Conservation (phyloP, 2,329 filamentous ascomycete genomes). For the Cadophora sp. region DNA sequence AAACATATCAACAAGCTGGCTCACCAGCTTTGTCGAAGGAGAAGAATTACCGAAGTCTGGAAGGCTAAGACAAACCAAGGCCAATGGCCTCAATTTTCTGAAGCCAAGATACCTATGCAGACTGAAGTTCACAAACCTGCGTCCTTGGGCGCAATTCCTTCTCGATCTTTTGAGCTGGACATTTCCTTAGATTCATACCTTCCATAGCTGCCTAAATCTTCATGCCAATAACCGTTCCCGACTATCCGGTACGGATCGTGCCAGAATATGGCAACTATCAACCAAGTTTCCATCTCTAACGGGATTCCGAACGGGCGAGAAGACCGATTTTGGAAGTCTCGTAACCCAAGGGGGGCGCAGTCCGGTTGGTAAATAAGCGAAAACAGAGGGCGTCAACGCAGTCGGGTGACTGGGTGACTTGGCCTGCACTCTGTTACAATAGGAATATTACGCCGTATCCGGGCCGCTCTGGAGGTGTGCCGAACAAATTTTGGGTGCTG, state of each 20-base stretch:
- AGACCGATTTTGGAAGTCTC: background rate
- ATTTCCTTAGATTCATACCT: background rate
- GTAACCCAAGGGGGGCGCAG: background rate
- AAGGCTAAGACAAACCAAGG: too few species aligned
- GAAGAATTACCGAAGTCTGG: too few species aligned
- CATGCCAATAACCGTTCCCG: background rate
- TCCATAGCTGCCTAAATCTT: background rate
- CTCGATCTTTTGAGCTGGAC: background rate
- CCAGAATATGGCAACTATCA: background rate
- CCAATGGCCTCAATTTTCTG: too few species aligned
- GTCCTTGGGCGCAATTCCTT: too few species aligned
- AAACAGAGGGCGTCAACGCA: background rate
- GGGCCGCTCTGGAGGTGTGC: background rate
- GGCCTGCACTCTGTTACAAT: background rate
- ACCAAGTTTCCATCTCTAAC: background rate
- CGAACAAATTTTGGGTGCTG: background rate
- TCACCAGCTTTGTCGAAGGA: too few species aligned
- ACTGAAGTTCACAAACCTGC: too few species aligned
- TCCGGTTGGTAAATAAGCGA: conserved; percentile 11
- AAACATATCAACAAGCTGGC: too few species aligned
- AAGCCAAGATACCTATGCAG: too few species aligned
- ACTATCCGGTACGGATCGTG: background rate
- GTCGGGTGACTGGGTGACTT: conserved; percentile 4
- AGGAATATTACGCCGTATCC: background rate
- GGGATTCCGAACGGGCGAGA: background rate